These are phyloP conservation scores for Neohortaea acidophila DNA, from an alignment of 495 filamentous ascomycete genomes.

Conservation along the genomic window DNA sequence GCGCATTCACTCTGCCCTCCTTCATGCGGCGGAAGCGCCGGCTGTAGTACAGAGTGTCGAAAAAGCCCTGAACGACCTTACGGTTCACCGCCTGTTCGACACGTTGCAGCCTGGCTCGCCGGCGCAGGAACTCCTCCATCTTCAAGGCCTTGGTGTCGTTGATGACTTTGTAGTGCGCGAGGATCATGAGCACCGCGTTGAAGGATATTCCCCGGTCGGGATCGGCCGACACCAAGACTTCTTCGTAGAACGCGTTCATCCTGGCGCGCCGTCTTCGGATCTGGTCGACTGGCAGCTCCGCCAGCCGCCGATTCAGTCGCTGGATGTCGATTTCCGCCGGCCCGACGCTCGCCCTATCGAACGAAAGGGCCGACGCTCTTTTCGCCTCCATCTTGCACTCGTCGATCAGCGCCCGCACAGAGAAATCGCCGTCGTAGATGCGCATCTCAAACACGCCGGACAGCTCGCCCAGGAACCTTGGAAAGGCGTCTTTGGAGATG, in stretches of 20 bases:
- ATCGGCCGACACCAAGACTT: slow-evolving; percentile 87
- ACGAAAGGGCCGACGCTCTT: slow-evolving; percentile 28
- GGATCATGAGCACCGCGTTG: slow-evolving; percentile 85
- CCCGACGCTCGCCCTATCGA: slow-evolving; percentile 41
- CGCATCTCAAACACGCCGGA: slow-evolving; percentile 93
- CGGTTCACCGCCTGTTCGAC: slow-evolving; percentile 92
- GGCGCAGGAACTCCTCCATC: slow-evolving; percentile 87
- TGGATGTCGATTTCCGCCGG: slow-evolving; percentile 48
- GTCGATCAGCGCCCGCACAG: slow-evolving; percentile 67
- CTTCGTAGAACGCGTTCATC: slow-evolving; percentile 89
- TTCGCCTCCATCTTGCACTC: slow-evolving; percentile 45
- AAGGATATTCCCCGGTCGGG: slow-evolving; percentile 79
- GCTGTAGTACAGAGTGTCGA: slow-evolving; percentile 85
- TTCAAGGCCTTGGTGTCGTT: slow-evolving; percentile 90
- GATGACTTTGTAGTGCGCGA: slow-evolving; percentile 98
- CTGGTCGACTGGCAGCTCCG: slow-evolving; percentile 54
- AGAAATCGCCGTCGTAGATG: slow-evolving; percentile 85
- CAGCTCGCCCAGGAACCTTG: slow-evolving; percentile 73
- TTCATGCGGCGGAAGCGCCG: slow-evolving; percentile 61
- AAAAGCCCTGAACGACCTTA: slow-evolving; percentile 82
- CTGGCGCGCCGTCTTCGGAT: slow-evolving; percentile 58
- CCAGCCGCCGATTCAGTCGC: slow-evolving; percentile 58
- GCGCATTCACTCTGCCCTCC: slow-evolving; percentile 50
- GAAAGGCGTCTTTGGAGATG: slow-evolving; percentile 84
- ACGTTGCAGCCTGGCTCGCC: slow-evolving; percentile 74